Evolutionary conservation across 139 green algal species (phyloP).

Genomic region (Klebsormidium nitens): DNA sequence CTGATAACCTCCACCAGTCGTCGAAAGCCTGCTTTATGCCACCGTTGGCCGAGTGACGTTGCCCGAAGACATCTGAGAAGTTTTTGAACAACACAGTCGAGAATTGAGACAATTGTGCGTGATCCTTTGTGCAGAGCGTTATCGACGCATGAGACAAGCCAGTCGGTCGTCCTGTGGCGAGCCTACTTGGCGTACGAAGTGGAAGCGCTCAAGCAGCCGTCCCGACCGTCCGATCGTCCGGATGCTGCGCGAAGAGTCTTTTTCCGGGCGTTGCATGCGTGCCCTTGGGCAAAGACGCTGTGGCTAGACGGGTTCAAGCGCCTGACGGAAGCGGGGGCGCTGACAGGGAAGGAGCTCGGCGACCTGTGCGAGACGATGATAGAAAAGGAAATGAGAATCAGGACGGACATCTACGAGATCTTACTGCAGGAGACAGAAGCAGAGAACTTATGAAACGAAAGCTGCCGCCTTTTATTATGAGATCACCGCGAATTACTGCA

Average conservation of each 20-base stretch:
- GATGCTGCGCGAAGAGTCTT: slow-evolving; percentile 56
- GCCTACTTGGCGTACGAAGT: slow-evolving; percentile 44
- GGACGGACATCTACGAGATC: slow-evolving; percentile 67
- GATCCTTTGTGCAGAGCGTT: slow-evolving; percentile 14
- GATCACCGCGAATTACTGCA: too few species aligned
- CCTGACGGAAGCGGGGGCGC: slow-evolving; percentile 32
- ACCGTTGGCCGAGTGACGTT: too few species aligned
- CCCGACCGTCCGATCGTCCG: too few species aligned
- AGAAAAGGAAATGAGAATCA: slow-evolving; percentile 62
- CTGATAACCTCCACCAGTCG: too few species aligned
- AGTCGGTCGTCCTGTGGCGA: slow-evolving; percentile 48
- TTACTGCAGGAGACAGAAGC: slow-evolving; percentile 41
- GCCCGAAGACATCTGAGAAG: too few species aligned
- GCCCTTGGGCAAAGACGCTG: slow-evolving; percentile 65
- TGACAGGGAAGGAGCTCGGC: slow-evolving; percentile 51
- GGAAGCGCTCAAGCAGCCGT: not conserved
- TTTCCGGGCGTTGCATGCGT: slow-evolving; percentile 63
- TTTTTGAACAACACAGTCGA: too few species aligned
- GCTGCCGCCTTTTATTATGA: too few species aligned
- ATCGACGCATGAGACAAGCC: slow-evolving; percentile 13
- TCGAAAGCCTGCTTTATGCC: too few species aligned
- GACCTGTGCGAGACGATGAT: slow-evolving; percentile 58
- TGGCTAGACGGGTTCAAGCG: slow-evolving; percentile 63
- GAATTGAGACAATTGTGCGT: too few species aligned
- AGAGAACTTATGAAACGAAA: too few species aligned